Conservation (phyloP, 2,329 filamentous ascomycete genomes). For the Chrysosporium keratinophilum region DNA sequence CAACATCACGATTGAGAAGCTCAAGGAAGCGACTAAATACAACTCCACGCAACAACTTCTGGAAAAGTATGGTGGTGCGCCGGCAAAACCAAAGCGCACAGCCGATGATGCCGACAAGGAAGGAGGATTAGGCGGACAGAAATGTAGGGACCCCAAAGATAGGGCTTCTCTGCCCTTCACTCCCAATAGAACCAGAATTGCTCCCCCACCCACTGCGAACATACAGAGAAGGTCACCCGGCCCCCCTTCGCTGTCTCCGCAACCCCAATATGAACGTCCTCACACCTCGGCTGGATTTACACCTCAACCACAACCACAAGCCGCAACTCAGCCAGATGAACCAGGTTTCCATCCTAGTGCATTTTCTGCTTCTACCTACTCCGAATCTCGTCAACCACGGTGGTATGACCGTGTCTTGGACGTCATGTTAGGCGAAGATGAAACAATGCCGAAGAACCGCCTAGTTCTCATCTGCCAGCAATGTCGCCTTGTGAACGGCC, state of each 20-base stretch:
- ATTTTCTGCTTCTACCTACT: conserved; percentile 29
- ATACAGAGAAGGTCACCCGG: conserved; percentile 34
- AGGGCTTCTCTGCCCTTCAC: conserved; percentile 21
- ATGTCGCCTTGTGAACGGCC: conserved; percentile 87
- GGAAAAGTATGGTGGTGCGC: conserved; percentile 77
- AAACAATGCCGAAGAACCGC: conserved; percentile 82
- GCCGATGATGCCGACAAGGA: conserved; percentile 21
- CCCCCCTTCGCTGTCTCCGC: conserved; percentile 17
- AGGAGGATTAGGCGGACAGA: conserved; percentile 19
- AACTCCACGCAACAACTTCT: conserved; percentile 86
- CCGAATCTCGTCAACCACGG: conserved; percentile 40
- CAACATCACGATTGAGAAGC: conserved; percentile 77
- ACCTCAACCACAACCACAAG: conserved; percentile 14
- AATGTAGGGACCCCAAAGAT: conserved; percentile 16
- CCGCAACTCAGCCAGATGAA: conserved; percentile 24
- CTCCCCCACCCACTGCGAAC: conserved; percentile 56
- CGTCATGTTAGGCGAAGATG: conserved; percentile 85
- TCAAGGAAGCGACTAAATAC: conserved; percentile 92
- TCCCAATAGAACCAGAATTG: conserved; percentile 43
- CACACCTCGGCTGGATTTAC: conserved; percentile 21
- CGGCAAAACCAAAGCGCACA: conserved; percentile 32
- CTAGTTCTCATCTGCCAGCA: conserved; percentile 72
- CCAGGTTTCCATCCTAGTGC: conserved; percentile 42
- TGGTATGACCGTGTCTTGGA: conserved; percentile 97
- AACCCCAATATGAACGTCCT: conserved; percentile 16